Conservation (phyloP, 441 rosid species). For the Biscutella laevigata region DNA sequence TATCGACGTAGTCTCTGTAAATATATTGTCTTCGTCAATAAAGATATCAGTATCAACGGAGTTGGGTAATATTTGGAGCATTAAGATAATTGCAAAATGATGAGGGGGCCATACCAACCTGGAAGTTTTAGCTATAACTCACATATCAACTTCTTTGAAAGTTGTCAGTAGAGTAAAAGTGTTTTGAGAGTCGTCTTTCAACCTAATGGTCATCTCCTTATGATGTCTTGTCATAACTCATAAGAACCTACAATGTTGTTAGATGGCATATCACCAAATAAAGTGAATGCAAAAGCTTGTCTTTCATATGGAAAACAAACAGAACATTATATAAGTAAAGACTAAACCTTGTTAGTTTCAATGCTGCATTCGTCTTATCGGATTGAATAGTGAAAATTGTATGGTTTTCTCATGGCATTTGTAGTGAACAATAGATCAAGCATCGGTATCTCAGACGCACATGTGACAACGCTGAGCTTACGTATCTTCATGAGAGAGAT, state of each 20-base stretch:
- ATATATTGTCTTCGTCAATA: constrained; percentile 93
- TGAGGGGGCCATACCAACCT: neutral
- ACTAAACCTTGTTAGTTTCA: no score
- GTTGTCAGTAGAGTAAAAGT: constrained; percentile 48
- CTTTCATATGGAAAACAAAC: constrained; percentile 1
- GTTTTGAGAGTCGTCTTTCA: constrained; percentile 58
- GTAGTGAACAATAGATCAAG: no score
- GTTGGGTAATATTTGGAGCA: no score
- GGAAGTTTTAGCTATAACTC: constrained; percentile 24
- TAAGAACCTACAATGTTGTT: constrained; percentile 35
- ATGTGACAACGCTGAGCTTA: no score
- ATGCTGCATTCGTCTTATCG: no score
- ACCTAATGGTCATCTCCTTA: constrained; percentile 44
- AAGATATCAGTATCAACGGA: constrained; percentile 80
- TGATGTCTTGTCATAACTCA: constrained; percentile 58
- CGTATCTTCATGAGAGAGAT: no score
- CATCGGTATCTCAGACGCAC: no score
- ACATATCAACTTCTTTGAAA: constrained; percentile 58
- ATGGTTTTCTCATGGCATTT: no score
- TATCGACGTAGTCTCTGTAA: constrained; percentile 86
- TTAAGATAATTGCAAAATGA: constrained; percentile 1
- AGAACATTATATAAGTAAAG: neutral
- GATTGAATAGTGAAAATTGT: no score
- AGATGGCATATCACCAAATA: constrained; percentile 16
- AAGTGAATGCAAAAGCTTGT: constrained; percentile 1